Conservation (phyloP, 2,329 filamentous ascomycete genomes). For the Cryphonectria parasitica region DNA sequence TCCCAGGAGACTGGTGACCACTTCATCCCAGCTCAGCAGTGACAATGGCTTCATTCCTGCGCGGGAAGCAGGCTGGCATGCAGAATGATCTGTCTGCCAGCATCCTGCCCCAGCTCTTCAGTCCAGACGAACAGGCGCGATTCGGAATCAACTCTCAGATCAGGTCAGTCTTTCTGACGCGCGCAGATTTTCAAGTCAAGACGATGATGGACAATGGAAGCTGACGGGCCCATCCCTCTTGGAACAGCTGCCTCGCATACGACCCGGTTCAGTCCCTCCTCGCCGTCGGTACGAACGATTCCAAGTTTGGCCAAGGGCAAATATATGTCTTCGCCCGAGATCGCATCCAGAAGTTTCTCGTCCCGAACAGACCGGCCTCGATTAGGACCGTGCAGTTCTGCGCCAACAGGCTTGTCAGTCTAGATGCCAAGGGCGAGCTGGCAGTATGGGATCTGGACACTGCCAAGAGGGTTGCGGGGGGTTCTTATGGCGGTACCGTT, state of each 20-base stretch:
- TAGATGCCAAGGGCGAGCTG: conserved; percentile 86
- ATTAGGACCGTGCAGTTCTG: conserved; percentile 82
- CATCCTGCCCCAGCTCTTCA: conserved; percentile 76
- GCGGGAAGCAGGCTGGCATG: conserved; percentile 92
- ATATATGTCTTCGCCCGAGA: conserved; percentile 87
- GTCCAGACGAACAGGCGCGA: conserved; percentile 79
- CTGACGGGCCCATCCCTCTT: conserved; percentile 24
- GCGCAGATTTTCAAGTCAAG: background rate
- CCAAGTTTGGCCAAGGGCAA: conserved; percentile 81
- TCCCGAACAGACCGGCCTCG: conserved; percentile 72
- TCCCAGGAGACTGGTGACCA: background rate
- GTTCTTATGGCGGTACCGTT: conserved; percentile 77
- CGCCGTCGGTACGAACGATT: conserved; percentile 87
- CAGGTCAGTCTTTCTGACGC: conserved; percentile 50
- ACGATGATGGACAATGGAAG: background rate
- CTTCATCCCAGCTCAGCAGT: background rate
- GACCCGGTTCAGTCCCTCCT: conserved; percentile 93
- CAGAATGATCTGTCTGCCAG: conserved; percentile 87
- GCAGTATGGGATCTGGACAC: conserved; percentile 80
- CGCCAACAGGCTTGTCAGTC: conserved; percentile 79
- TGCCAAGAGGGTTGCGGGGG: conserved; percentile 67
- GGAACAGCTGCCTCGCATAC: conserved; percentile 77
- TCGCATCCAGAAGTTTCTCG: conserved; percentile 76
- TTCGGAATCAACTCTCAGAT: conserved; percentile 82
- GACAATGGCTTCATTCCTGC: conserved; percentile 81